phyloP scores from a whole-genome alignment of 805 yeast species.

The Candida nonsorbophila region DNA sequence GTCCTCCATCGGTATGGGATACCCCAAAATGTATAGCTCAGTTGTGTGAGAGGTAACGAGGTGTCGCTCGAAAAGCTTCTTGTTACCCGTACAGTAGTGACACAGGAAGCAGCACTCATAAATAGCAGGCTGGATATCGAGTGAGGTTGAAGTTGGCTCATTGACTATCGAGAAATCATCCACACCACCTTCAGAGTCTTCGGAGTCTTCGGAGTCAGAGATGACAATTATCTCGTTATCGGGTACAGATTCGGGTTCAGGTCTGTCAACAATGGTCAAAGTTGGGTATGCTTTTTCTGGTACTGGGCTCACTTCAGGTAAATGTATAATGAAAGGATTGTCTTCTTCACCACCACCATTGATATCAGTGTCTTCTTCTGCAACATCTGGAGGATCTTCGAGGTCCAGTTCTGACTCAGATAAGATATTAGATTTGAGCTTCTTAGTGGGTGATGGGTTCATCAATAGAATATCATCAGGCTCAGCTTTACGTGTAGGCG shows the following conservation, averaged over 20 bases:
- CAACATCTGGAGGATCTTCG: not conserved
- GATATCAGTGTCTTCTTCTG: too few relatives aligned
- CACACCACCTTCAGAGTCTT: too few relatives aligned
- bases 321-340: too few relatives aligned
- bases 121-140: too few relatives aligned
- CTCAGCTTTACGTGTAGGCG: constrained; percentile 5
- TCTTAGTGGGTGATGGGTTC: constrained; percentile 26
- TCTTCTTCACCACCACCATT: too few relatives aligned
- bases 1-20: constrained; percentile 15
- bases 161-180: too few relatives aligned
- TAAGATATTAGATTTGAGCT: constrained; percentile 8
- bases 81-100: constrained; percentile 23
- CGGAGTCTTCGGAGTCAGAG: too few relatives aligned
- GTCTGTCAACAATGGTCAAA: not conserved
- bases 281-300: too few relatives aligned
- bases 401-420: not conserved
- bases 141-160: too few relatives aligned
- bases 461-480: constrained; percentile 19
- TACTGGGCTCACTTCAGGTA: too few relatives aligned
- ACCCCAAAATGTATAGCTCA: constrained; percentile 16
- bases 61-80: constrained; percentile 18
- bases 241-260: too few relatives aligned
- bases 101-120: constrained; percentile 25
- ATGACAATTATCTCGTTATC: too few relatives aligned
- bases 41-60: constrained; percentile 15